These are phyloP conservation scores for Chlamydomonas eustigma DNA, from an alignment of 139 green algal genomes.

Conservation along the genomic window DNA sequence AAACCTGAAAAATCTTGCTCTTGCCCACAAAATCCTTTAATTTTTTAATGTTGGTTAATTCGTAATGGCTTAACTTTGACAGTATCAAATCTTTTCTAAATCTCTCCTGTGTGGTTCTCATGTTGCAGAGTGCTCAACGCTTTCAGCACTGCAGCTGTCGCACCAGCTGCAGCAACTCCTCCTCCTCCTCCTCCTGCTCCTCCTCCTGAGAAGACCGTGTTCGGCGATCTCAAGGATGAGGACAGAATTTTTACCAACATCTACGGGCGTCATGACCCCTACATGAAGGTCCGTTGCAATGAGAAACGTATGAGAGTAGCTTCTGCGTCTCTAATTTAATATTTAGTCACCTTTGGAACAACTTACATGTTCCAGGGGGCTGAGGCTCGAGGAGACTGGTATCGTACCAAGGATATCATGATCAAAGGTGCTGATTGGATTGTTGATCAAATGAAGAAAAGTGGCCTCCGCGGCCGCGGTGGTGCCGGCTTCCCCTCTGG, in stretches of 20 bases:
- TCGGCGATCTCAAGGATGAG: conserved; percentile 83
- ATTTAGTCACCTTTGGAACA: too few relatives aligned
- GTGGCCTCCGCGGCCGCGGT: conserved; percentile 87
- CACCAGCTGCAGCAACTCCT: conserved; percentile 10
- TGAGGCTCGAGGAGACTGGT: conserved; percentile 64
- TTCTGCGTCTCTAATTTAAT: too few relatives aligned
- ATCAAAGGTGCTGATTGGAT: conserved; percentile 94
- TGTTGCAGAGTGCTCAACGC: not conserved
- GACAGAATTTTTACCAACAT: conserved; percentile 98
- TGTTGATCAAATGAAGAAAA: conserved; percentile 95
- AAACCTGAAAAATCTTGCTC: not conserved
- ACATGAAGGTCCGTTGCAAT: conserved; percentile 78
- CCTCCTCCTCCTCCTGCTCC: conserved; percentile 16
- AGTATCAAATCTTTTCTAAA: too few relatives aligned
- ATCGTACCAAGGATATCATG: conserved; percentile 88
- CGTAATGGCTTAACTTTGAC: not conserved
- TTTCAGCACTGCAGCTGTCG: conserved; percentile 11
- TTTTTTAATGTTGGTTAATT: not conserved
- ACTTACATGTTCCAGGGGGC: too few relatives aligned
- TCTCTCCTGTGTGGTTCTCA: too few relatives aligned
- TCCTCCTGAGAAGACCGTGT: conserved; percentile 45
- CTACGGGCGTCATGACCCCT: conserved; percentile 86
- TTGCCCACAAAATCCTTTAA: not conserved
- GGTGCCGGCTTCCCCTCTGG: conserved; percentile 94
- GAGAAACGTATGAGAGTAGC: too few relatives aligned